Percentiles rank a stretch among this genome's conserved stretches.
phyloP scores from a whole-genome alignment of 768 basidiomycete species.

The Cubamyces sp. region DNA sequence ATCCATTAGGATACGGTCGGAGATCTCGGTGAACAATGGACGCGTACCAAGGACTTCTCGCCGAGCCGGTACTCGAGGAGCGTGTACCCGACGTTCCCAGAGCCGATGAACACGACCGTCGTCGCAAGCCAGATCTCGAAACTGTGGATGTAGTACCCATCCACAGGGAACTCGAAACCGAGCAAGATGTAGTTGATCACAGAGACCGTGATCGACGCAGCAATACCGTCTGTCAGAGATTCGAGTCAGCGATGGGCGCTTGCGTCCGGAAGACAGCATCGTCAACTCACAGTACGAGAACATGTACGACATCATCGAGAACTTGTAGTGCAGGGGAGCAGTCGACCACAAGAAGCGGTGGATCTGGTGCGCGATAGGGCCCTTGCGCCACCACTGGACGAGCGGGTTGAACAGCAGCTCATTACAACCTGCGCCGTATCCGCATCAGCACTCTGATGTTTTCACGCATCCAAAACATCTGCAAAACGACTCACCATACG shows the following conservation, averaged over 20 bases:
- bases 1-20: background rate
- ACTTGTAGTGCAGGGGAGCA: slow-evolving; percentile 55
- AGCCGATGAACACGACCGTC: slow-evolving; percentile 75
- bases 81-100: slow-evolving; percentile 72
- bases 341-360: slow-evolving; percentile 74
- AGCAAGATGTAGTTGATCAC: slow-evolving; percentile 77
- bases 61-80: slow-evolving; percentile 76
- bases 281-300: slow-evolving; percentile 52
- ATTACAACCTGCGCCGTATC: slow-evolving; percentile 53
- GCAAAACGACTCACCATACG: slow-evolving; percentile 55
- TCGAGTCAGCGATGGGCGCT: background rate
- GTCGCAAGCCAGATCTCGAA: slow-evolving; percentile 84
- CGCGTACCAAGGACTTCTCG: slow-evolving; percentile 35
- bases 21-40: background rate
- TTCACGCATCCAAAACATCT: background rate
- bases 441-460: slow-evolving; percentile 7
- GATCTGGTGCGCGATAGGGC: slow-evolving; percentile 82
- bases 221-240: slow-evolving; percentile 51
- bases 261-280: background rate
- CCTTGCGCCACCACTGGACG: slow-evolving; percentile 74
- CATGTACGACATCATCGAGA: slow-evolving; percentile 59
- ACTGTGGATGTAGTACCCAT: slow-evolving; percentile 76
- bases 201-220: slow-evolving; percentile 65
- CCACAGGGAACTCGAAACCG: slow-evolving; percentile 72
- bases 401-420: slow-evolving; percentile 82